phyloP scores from a whole-genome alignment of 176 grass and related monocot genomes.

The Musa schizocarpa region DNA sequence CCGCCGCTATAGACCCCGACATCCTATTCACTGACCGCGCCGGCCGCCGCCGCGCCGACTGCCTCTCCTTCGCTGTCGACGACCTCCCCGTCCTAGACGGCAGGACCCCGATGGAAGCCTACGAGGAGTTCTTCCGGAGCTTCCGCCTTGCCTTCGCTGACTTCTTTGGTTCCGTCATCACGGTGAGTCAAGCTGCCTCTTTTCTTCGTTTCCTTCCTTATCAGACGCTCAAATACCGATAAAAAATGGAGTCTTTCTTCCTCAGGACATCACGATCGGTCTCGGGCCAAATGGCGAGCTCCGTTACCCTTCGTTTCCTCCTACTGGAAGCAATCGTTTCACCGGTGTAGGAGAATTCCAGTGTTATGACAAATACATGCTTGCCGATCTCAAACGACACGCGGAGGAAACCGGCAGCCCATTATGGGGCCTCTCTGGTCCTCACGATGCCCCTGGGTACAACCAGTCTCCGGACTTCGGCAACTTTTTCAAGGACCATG shows the following conservation, averaged over 20 bases:
- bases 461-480: constrained; percentile 36
- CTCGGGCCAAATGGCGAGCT: constrained; percentile 78
- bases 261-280: constrained; percentile 62
- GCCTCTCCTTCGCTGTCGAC: constrained; percentile 75
- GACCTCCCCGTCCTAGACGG: constrained; percentile 54
- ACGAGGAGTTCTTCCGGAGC: constrained; percentile 56
- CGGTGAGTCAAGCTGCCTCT: constrained; percentile 22
- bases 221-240: background rate
- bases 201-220: background rate
- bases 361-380: constrained; percentile 91
- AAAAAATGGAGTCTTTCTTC: background rate
- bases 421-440: constrained; percentile 53
- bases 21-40: constrained; percentile 59
- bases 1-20: constrained; percentile 39
- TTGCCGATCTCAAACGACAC: constrained; percentile 29
- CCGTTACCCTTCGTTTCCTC: constrained; percentile 73
- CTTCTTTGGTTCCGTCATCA: constrained; percentile 56
- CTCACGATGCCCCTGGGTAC: constrained; percentile 60
- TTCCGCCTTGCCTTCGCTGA: constrained; percentile 52
- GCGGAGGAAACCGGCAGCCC: constrained; percentile 28
- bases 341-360: constrained; percentile 79
- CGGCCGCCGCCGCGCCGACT: constrained; percentile 31
- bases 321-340: constrained; percentile 28
- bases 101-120: constrained; percentile 57
- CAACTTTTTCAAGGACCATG: constrained; percentile 55